phyloP scores from a whole-genome alignment of 2,329 filamentous ascomycete genomes.

The Uncinocarpus reesii region DNA sequence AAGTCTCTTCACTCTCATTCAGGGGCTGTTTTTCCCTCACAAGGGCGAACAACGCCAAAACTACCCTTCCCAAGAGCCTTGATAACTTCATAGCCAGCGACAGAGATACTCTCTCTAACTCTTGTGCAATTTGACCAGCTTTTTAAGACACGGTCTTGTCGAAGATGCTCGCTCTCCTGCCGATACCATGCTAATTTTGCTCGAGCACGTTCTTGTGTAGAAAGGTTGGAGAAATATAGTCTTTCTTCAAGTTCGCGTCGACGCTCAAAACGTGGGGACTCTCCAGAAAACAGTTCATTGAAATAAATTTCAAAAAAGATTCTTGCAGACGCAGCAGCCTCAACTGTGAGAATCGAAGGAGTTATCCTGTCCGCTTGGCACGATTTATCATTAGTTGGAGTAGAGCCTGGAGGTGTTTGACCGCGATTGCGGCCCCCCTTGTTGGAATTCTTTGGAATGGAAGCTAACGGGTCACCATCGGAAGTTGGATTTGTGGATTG shows the following conservation, averaged over 20 bases:
- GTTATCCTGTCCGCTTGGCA: slow-evolving; percentile 13
- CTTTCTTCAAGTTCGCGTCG: slow-evolving; percentile 53
- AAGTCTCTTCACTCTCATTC: background rate
- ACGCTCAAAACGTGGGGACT: slow-evolving; percentile 52
- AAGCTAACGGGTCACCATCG: slow-evolving; percentile 22
- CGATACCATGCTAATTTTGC: slow-evolving; percentile 50
- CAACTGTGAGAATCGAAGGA: slow-evolving; percentile 51
- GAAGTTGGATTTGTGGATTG: slow-evolving; percentile 31
- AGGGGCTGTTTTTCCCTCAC: slow-evolving; percentile 54
- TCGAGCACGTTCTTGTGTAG: slow-evolving; percentile 46
- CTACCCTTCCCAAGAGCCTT: slow-evolving; percentile 84
- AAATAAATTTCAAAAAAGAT: slow-evolving; percentile 79
- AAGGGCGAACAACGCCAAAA: slow-evolving; percentile 81
- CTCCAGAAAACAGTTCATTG: slow-evolving; percentile 53
- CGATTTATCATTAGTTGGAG: background rate
- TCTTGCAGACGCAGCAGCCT: slow-evolving; percentile 70
- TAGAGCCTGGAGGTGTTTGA: background rate
- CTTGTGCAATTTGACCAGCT: slow-evolving; percentile 42
- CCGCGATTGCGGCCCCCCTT: background rate
- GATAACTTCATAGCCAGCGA: slow-evolving; percentile 65
- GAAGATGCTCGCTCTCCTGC: slow-evolving; percentile 63
- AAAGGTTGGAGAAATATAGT: slow-evolving; percentile 49
- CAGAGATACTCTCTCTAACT: slow-evolving; percentile 42
- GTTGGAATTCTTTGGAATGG: background rate
- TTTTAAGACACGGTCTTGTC: slow-evolving; percentile 62